These are phyloP conservation scores for Salvia rosmarinus DNA, from an alignment of 257 asterid genomes.

Conservation along the genomic window DNA sequence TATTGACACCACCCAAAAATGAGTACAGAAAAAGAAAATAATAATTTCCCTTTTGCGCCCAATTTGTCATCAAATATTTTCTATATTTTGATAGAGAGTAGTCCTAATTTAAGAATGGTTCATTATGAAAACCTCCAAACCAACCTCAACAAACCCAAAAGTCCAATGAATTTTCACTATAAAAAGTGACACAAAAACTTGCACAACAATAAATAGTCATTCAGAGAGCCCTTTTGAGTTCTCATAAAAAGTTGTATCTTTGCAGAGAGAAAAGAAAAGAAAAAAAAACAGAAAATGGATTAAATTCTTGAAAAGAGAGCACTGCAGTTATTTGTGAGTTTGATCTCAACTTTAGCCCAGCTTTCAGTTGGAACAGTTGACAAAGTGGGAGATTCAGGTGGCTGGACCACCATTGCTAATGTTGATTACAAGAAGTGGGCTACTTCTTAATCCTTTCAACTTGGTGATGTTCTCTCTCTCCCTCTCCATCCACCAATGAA, in stretches of 20 bases:
- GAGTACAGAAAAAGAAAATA: background rate
- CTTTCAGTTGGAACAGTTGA: conserved; percentile 43
- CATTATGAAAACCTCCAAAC: conserved; percentile 26
- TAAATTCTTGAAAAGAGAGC: conserved; percentile 31
- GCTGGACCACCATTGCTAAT: conserved; percentile 80
- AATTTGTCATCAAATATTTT: background rate
- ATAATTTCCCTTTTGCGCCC: background rate
- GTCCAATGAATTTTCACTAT: conserved; percentile 37
- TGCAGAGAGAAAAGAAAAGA: background rate
- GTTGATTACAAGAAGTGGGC: conserved; percentile 78
- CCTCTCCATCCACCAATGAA: too few relatives aligned
- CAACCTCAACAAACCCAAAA: background rate
- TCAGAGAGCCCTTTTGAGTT: conserved; percentile 17
- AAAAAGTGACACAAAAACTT: conserved; percentile 32
- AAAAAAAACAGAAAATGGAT: background rate
- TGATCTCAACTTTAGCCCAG: conserved; percentile 22
- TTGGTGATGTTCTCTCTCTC: too few relatives aligned
- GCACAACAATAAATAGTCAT: conserved; percentile 7
- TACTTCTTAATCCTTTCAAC: too few relatives aligned
- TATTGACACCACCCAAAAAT: background rate
- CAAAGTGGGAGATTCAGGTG: conserved; percentile 81
- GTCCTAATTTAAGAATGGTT: background rate
- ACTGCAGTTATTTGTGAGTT: conserved; percentile 23
- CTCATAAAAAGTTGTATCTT: conserved; percentile 10
- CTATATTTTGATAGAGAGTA: background rate